phyloP scores from a whole-genome alignment of 371 early-diverging fungal species.

The Lichtheimia ornata region DNA sequence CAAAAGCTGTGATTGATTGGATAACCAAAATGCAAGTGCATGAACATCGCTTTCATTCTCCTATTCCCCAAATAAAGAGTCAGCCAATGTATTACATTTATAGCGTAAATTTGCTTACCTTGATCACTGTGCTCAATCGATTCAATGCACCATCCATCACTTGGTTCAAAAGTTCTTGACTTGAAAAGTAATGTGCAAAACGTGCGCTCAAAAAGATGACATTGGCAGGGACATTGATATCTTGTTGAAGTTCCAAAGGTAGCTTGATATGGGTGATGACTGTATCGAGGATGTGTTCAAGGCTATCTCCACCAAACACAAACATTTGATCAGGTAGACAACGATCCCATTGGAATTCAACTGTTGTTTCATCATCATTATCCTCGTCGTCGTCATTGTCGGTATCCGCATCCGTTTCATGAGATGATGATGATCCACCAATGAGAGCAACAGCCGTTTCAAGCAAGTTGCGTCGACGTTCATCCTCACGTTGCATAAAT shows the following conservation, averaged over 20 bases:
- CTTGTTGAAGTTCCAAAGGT: constrained; percentile 48
- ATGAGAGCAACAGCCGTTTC: constrained; percentile 30
- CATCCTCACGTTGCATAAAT: constrained; percentile 44
- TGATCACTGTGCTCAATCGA: neutral
- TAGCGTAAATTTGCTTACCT: neutral
- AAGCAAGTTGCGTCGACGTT: constrained; percentile 42
- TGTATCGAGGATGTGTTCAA: constrained; percentile 68
- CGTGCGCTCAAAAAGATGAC: constrained; percentile 85
- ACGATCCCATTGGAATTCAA: constrained; percentile 71
- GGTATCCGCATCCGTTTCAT: constrained; percentile 2
- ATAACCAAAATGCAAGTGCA: constrained; percentile 73
- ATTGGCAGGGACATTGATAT: constrained; percentile 80
- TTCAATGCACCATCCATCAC: constrained; percentile 51
- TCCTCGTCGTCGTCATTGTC: constrained; percentile 21
- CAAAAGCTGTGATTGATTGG: constrained; percentile 73
- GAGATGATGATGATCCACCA: constrained; percentile 6
- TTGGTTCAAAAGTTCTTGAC: constrained; percentile 67
- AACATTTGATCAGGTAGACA: constrained; percentile 51
- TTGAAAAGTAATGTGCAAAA: constrained; percentile 81
- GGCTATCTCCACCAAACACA: constrained; percentile 51
- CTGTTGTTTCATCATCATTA: constrained; percentile 14
- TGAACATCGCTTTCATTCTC: constrained; percentile 24
- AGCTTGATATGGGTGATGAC: constrained; percentile 62
- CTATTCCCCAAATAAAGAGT: constrained; percentile 14
- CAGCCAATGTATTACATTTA: neutral